Conservation (phyloP, 306 rosid genomes). For the Canavalia ensiformis region DNA sequence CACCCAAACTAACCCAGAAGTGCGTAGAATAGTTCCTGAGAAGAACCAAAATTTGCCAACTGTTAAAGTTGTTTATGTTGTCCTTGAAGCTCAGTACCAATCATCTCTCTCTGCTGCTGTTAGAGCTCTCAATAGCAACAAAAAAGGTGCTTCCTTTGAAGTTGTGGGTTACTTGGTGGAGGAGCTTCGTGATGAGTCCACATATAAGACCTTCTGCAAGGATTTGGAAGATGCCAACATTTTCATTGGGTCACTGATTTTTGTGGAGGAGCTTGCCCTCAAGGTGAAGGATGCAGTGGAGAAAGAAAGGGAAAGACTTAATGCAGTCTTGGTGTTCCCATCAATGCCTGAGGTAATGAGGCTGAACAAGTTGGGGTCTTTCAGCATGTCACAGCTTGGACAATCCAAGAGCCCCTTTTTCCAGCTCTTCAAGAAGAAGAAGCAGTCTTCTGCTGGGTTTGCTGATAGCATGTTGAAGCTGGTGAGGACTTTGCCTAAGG, state of each 20-base stretch:
- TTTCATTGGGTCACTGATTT: constrained; percentile 92
- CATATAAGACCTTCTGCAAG: constrained; percentile 71
- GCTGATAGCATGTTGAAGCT: constrained; percentile 99
- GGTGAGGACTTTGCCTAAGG: constrained; percentile 95
- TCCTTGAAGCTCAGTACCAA: constrained; percentile 97
- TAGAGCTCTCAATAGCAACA: constrained; percentile 63
- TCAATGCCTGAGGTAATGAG: constrained; percentile 99
- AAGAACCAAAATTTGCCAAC: constrained; percentile 69
- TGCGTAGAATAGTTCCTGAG: constrained; percentile 86
- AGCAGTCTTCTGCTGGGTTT: constrained; percentile 85
- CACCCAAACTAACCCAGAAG: constrained; percentile 94
- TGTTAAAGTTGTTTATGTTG: constrained; percentile 88
- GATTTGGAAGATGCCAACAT: constrained; percentile 91
- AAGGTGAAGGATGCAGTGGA: constrained; percentile 89
- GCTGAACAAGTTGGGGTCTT: constrained; percentile 86
- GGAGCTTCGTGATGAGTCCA: constrained; percentile 77
- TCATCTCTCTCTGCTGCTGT: constrained; percentile 91
- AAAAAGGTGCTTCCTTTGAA: constrained; percentile 68
- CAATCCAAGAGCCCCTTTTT: constrained; percentile 93
- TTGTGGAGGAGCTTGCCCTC: constrained; percentile 95
- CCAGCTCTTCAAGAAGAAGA: constrained; percentile 88
- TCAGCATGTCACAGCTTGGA: constrained; percentile 94
- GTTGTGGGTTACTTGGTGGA: constrained; percentile 96
- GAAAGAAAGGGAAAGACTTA: constrained; percentile 86
- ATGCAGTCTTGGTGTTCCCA: constrained; percentile 96